Conservation (phyloP, 495 filamentous ascomycete genomes). For the Aspergillus haitiensis region DNA sequence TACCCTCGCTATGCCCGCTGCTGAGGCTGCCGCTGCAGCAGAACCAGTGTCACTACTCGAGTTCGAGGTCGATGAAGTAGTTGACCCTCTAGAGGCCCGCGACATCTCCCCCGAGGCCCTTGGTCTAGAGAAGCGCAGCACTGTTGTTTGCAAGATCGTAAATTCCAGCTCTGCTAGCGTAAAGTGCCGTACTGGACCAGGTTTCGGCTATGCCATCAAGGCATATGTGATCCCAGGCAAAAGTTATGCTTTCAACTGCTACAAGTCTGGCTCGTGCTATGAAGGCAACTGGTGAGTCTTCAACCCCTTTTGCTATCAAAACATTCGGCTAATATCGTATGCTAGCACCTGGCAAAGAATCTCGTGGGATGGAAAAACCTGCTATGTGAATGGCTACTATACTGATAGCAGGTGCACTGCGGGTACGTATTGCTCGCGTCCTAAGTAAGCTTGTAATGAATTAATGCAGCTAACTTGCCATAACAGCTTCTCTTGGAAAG, state of each 20-base stretch:
- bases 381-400: slow-evolving; percentile 23
- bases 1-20: not conserved
- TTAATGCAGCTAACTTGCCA: no score
- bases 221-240: slow-evolving; percentile 1
- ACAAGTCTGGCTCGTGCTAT: slow-evolving; percentile 16
- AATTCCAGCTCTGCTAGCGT: slow-evolving; percentile 1
- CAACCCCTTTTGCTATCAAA: not conserved
- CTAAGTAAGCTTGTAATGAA: no score
- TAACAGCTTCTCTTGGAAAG: no score
- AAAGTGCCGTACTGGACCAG: slow-evolving; percentile 12
- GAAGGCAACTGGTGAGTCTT: slow-evolving; percentile 13
- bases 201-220: slow-evolving; percentile 1
- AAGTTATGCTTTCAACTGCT: slow-evolving; percentile 7
- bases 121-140: slow-evolving; percentile 8
- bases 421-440: not conserved
- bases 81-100: not conserved
- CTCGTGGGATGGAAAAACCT: slow-evolving; percentile 4
- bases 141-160: slow-evolving; percentile 8
- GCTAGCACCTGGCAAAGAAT: slow-evolving; percentile 15
- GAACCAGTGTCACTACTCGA: not conserved
- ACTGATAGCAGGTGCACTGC: slow-evolving; percentile 15
- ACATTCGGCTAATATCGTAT: not conserved
- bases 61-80: not conserved
- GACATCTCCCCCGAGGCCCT: slow-evolving; percentile 10
- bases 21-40: slow-evolving; percentile 1